phyloP scores from a whole-genome alignment of 805 yeast genomes.

The Candida arabinofermentans region DNA sequence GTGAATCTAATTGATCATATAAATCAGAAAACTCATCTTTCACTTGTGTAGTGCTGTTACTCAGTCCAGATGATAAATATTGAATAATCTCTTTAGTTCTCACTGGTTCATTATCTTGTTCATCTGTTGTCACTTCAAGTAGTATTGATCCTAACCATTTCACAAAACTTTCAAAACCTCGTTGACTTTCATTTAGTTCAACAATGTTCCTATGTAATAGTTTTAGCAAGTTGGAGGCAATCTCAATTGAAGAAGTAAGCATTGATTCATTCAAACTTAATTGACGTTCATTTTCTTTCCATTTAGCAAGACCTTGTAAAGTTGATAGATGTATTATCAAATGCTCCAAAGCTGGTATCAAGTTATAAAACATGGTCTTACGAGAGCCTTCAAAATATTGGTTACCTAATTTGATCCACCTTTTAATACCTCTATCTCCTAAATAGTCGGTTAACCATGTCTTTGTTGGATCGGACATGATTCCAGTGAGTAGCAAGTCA shows the following conservation, averaged over 20 bases:
- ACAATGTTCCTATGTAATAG: slow-evolving; percentile 36
- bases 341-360: slow-evolving; percentile 56
- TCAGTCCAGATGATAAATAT: slow-evolving; percentile 25
- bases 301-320: slow-evolving; percentile 37
- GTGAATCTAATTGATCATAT: slow-evolving; percentile 10
- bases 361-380: slow-evolving; percentile 42
- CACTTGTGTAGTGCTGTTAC: slow-evolving; percentile 2
- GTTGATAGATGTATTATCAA: slow-evolving; percentile 43
- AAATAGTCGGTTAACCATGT: slow-evolving; percentile 63
- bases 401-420: slow-evolving; percentile 50
- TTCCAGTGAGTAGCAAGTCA: slow-evolving; percentile 50
- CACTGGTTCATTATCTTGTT: slow-evolving; percentile 17
- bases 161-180: slow-evolving; percentile 40
- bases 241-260: slow-evolving; percentile 16
- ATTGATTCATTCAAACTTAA: slow-evolving; percentile 16
- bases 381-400: slow-evolving; percentile 47
- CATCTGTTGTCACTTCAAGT: slow-evolving; percentile 38
- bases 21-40: slow-evolving; percentile 4
- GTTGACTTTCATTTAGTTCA: slow-evolving; percentile 43
- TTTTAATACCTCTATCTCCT: slow-evolving; percentile 61
- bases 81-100: slow-evolving; percentile 29
- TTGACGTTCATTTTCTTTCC: slow-evolving; percentile 28
- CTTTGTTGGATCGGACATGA: slow-evolving; percentile 43
- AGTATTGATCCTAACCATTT: slow-evolving; percentile 39
- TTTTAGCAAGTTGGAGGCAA: slow-evolving; percentile 28